These are phyloP conservation scores for Trifolium pratense DNA, from an alignment of 306 rosid genomes.

Conservation along the genomic window DNA sequence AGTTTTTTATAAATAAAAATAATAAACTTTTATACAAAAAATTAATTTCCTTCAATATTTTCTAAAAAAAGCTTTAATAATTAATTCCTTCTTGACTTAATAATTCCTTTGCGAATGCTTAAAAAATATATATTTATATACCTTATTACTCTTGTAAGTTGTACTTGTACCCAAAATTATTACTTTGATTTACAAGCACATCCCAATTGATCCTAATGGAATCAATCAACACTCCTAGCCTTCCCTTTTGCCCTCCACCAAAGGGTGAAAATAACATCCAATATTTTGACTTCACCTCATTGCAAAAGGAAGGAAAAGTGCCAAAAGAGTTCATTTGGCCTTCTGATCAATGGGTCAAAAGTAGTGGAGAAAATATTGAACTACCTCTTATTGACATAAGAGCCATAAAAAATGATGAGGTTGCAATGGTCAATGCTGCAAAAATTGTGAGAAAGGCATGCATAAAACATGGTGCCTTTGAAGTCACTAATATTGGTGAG, in stretches of 20 bases:
- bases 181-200: background rate
- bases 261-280: constrained; percentile 41
- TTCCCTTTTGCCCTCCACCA: constrained; percentile 23
- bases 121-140: background rate
- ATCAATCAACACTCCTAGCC: constrained; percentile 30
- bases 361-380: constrained; percentile 45
- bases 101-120: too few relatives aligned
- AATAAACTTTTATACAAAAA: background rate
- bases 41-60: background rate
- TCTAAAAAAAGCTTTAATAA: background rate
- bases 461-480: constrained; percentile 65
- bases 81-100: background rate
- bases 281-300: constrained; percentile 40
- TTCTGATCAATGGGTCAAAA: constrained; percentile 28
- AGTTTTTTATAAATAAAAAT: background rate
- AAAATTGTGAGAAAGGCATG: constrained; percentile 58
- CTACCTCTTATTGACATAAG: constrained; percentile 60
- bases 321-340: constrained; percentile 67
- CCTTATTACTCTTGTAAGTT: background rate
- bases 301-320: constrained; percentile 43
- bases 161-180: background rate
- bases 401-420: constrained; percentile 46
- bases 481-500: constrained; percentile 67
- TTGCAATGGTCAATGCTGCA: constrained; percentile 43
- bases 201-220: constrained; percentile 31